phyloP scores from a whole-genome alignment of 768 basidiomycete genomes.

The Krasilnikovozyma curviuscula region DNA sequence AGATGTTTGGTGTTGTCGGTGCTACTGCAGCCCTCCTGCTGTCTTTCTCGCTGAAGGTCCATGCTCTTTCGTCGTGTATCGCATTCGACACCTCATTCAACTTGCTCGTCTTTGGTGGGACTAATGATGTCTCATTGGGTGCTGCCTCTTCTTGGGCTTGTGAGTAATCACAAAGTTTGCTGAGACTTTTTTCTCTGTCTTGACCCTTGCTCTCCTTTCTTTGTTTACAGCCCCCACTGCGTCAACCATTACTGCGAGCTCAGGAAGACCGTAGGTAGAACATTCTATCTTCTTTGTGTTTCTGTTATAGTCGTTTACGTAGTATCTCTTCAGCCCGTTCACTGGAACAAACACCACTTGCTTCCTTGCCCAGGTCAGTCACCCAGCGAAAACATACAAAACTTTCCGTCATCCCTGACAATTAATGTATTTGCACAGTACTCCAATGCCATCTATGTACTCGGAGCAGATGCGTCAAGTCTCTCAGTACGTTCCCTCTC shows the following conservation, averaged over 20 bases:
- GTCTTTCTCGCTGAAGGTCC: too few relatives aligned
- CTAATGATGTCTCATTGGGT: constrained; percentile 68
- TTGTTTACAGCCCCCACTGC: constrained; percentile 31
- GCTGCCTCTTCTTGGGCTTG: constrained; percentile 47
- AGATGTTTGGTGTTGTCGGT: too few relatives aligned
- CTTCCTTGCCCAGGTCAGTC: constrained; percentile 16
- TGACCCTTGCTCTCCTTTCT: constrained; percentile 10
- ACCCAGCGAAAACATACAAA: constrained; percentile 3
- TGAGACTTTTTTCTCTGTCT: neutral
- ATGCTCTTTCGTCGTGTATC: too few relatives aligned
- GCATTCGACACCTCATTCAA: constrained; percentile 62
- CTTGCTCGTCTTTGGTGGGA: constrained; percentile 65
- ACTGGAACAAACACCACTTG: constrained; percentile 27
- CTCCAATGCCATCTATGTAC: constrained; percentile 65
- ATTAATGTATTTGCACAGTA: constrained; percentile 33
- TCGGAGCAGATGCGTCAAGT: constrained; percentile 54
- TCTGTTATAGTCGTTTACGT: constrained; percentile 1
- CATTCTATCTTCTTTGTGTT: neutral
- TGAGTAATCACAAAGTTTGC: constrained; percentile 24
- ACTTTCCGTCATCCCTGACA: neutral
- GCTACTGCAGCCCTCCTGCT: too few relatives aligned
- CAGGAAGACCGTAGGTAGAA: constrained; percentile 57
- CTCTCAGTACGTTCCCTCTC: constrained; percentile 30
- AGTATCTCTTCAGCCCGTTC: constrained; percentile 20
- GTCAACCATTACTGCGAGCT: constrained; percentile 49